phyloP scores from a whole-genome alignment of 176 grass and related monocot genomes.

The Oryza brachyantha region DNA sequence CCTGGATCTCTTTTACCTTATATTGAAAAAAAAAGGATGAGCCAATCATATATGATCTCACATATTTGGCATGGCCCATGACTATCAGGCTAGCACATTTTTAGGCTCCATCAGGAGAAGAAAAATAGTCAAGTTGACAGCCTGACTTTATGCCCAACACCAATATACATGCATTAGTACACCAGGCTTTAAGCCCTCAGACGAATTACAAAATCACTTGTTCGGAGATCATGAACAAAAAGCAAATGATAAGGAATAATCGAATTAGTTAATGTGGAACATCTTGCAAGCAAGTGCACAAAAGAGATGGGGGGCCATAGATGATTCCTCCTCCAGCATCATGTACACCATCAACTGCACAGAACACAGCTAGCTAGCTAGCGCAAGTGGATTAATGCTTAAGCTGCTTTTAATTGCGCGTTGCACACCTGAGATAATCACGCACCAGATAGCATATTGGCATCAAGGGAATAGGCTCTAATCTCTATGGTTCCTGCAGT shows the following conservation, averaged over 20 bases:
- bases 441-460: slow-evolving; percentile 39
- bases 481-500: not conserved
- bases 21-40: slow-evolving; percentile 43
- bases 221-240: slow-evolving; percentile 40
- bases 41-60: slow-evolving; percentile 36
- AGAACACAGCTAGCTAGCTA: not conserved
- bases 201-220: slow-evolving; percentile 21
- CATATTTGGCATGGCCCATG: slow-evolving; percentile 35
- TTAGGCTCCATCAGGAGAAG: slow-evolving; percentile 30
- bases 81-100: slow-evolving; percentile 10
- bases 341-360: slow-evolving; percentile 26
- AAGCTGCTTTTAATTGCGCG: not conserved
- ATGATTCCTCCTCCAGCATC: slow-evolving; percentile 29
- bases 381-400: slow-evolving; percentile 38
- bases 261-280: slow-evolving; percentile 25
- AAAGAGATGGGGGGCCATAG: slow-evolving; percentile 2
- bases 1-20: slow-evolving; percentile 40
- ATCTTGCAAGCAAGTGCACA: slow-evolving; percentile 26
- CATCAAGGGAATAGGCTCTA: slow-evolving; percentile 23
- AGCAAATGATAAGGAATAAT: slow-evolving; percentile 40
- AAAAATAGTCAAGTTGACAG: slow-evolving; percentile 32
- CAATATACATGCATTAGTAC: slow-evolving; percentile 14
- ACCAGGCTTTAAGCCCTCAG: slow-evolving; percentile 13
- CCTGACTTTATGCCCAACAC: slow-evolving; percentile 43
- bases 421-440: slow-evolving; percentile 31